Percentiles rank a stretch among this genome's conserved stretches.
These are phyloP conservation scores for Larix kaempferi DNA, from an alignment of 75 land plant genomes.

Conservation along the genomic window DNA sequence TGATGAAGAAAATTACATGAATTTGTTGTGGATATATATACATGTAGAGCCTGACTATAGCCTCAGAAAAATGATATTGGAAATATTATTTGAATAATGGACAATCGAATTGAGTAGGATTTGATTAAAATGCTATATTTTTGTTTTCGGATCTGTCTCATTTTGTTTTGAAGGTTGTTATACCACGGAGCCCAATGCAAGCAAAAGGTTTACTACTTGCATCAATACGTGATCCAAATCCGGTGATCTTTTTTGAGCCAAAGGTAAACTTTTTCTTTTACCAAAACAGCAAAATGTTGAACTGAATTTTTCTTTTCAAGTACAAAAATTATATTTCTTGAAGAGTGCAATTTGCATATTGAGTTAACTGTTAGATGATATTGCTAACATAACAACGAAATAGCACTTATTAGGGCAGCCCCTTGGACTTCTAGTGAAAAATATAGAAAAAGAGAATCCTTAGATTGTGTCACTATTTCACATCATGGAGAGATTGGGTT, in stretches of 20 bases:
- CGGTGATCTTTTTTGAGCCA: slow-evolving; percentile 97
- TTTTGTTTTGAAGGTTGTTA: slow-evolving; percentile 68
- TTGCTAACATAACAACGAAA: too few relatives aligned
- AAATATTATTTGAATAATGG: background rate
- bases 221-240: slow-evolving; percentile 95
- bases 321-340: too few relatives aligned
- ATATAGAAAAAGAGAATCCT: background rate
- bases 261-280: slow-evolving; percentile 52
- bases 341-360: too few relatives aligned
- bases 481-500: background rate
- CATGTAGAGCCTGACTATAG: background rate
- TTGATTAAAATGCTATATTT: background rate
- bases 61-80: background rate
- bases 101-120: background rate
- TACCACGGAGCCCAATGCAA: slow-evolving; percentile 94
- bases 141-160: background rate
- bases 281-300: too few relatives aligned
- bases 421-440: background rate
- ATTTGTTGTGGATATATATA: background rate
- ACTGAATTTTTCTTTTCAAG: too few relatives aligned
- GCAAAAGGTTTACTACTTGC: slow-evolving; percentile 95
- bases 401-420: background rate
- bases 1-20: background rate
- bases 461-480: background rate
- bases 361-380: too few relatives aligned